Conservation (phyloP, 2,329 filamentous ascomycete species). For the Orbilia brochopaga region DNA sequence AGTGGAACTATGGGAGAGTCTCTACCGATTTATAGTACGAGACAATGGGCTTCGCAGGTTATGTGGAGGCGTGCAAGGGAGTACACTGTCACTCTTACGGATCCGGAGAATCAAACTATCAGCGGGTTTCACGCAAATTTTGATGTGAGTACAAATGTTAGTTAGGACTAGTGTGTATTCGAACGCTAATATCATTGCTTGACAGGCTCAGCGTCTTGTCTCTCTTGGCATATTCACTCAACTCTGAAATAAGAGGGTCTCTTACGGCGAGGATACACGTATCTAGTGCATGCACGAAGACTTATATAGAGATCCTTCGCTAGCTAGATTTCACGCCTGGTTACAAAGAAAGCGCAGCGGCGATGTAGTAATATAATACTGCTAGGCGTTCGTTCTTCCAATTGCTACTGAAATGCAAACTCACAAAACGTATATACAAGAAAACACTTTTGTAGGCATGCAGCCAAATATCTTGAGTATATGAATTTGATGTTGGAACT, state of each 20-base stretch:
- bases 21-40: neutral
- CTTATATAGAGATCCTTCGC: neutral
- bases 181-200: neutral
- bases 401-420: no score
- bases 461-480: no score
- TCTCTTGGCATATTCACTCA: neutral
- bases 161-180: neutral
- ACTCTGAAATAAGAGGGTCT: neutral
- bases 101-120: neutral
- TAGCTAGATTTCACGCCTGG: no score
- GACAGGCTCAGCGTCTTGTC: neutral
- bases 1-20: neutral
- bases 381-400: no score
- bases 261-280: neutral
- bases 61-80: neutral
- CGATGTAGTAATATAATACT: no score
- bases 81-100: neutral
- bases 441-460: no score
- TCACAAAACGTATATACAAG: no score
- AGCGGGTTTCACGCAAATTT: neutral
- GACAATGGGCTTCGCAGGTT: neutral
- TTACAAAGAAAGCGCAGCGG: no score
- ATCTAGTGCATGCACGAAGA: neutral
- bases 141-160: neutral
- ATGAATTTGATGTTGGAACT: no score